These are phyloP conservation scores for Tieghemiomyces parasiticus DNA, from an alignment of 192 early-diverging fungal species.

Conservation along the genomic window DNA sequence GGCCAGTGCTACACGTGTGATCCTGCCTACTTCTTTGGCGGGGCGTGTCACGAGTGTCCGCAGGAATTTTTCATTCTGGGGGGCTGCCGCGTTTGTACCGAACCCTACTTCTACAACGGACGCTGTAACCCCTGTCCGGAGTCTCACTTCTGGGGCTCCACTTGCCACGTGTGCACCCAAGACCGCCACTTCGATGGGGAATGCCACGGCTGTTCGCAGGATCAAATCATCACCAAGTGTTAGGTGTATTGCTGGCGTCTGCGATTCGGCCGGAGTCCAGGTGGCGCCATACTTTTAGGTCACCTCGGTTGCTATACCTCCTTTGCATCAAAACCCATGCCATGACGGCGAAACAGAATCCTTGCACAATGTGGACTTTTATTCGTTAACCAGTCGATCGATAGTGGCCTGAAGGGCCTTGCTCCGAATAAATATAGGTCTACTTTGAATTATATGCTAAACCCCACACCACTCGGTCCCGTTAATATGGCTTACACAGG, in stretches of 20 bases:
- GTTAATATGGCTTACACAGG: too few relatives aligned
- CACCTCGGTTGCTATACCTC: not conserved
- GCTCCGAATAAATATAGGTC: not conserved
- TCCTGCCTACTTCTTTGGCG: too few relatives aligned
- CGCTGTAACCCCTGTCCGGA: not conserved
- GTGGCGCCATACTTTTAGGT: not conserved
- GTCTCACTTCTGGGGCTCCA: not conserved
- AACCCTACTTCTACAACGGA: not conserved
- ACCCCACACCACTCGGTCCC: not conserved
- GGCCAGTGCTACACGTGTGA: too few relatives aligned
- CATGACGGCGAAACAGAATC: not conserved
- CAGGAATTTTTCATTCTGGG: too few relatives aligned
- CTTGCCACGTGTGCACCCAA: not conserved
- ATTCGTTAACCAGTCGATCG: not conserved
- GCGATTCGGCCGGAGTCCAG: not conserved
- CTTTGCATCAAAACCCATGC: not conserved
- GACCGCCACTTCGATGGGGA: not conserved
- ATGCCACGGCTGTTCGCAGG: not conserved
- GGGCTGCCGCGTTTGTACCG: not conserved
- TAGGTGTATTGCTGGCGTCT: not conserved
- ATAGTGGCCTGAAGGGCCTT: not conserved
- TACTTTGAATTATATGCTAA: not conserved
- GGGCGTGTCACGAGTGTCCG: too few relatives aligned
- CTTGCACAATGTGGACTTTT: not conserved
- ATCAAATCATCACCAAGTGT: not conserved